phyloP scores from a whole-genome alignment of 768 basidiomycete species.

The Mycena filopes region DNA sequence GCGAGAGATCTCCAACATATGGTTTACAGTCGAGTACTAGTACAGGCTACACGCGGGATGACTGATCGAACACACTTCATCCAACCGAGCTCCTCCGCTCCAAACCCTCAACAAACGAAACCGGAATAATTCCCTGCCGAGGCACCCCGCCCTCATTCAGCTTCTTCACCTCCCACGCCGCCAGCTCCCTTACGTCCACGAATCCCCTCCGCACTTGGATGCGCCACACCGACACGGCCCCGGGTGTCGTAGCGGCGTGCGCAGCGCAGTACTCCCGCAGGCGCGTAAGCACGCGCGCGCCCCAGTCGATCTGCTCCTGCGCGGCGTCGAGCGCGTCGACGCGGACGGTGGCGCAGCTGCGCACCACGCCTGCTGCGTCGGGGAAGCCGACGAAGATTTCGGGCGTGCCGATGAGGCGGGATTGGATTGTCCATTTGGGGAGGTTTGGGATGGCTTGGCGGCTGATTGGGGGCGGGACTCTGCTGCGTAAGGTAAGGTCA shows the following conservation, averaged over 20 bases:
- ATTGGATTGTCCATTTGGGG: conserved; percentile 22
- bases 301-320: conserved; percentile 15
- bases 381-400: conserved; percentile 19
- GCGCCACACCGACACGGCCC: conserved; percentile 16
- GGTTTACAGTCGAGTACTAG: no score
- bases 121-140: conserved; percentile 26
- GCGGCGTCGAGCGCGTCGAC: background rate
- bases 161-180: background rate
- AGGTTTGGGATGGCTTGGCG: background rate
- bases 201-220: background rate
- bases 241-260: background rate
- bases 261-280: conserved; percentile 1
- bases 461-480: no score
- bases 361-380: background rate
- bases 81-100: background rate
- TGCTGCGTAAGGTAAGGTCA: no score
- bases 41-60: no score
- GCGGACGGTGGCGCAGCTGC: background rate
- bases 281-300: conserved; percentile 6
- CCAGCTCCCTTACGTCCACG: conserved; percentile 9
- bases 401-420: conserved; percentile 15
- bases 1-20: no score
- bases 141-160: conserved; percentile 18
- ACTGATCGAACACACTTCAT: no score
- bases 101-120: conserved; percentile 15